These are phyloP conservation scores for Cymbopogon citratus DNA, from an alignment of 176 grass and related monocot species.

Conservation along the genomic window DNA sequence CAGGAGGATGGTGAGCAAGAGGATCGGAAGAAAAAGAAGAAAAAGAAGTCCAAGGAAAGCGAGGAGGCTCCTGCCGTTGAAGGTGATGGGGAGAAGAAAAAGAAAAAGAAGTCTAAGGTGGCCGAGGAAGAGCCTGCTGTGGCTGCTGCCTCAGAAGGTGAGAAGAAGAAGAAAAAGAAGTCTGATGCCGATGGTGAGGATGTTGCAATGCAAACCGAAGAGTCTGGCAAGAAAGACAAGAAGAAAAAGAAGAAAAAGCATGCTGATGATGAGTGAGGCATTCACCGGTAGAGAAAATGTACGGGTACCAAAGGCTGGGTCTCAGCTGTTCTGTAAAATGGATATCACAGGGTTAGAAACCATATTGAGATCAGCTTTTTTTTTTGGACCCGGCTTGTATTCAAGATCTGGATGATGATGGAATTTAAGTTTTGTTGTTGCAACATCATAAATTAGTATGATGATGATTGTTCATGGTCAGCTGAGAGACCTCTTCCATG, in stretches of 20 bases:
- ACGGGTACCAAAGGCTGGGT: not conserved
- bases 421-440: conserved; percentile 3
- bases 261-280: conserved; percentile 18
- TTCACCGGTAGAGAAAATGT: not conserved
- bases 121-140: conserved; percentile 18
- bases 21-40: conserved; percentile 41
- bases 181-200: conserved; percentile 11
- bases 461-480: not conserved
- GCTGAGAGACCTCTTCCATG: not conserved
- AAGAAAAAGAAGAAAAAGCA: conserved; percentile 48
- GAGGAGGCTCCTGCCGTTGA: conserved; percentile 14
- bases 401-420: not conserved
- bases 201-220: conserved; percentile 23
- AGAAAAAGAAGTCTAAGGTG: conserved; percentile 51
- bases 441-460: not conserved
- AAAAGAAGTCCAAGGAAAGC: conserved; percentile 36
- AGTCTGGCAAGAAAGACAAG: conserved; percentile 32
- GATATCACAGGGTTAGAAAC: not conserved
- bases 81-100: conserved; percentile 41
- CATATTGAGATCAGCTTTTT: conserved; percentile 18
- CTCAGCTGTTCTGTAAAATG: conserved; percentile 13
- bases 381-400: not conserved
- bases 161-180: conserved; percentile 44
- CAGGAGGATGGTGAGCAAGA: conserved; percentile 27
- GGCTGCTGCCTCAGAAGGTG: conserved; percentile 7